Conservation (phyloP, 805 yeast species). For the Candida easanensis region DNA sequence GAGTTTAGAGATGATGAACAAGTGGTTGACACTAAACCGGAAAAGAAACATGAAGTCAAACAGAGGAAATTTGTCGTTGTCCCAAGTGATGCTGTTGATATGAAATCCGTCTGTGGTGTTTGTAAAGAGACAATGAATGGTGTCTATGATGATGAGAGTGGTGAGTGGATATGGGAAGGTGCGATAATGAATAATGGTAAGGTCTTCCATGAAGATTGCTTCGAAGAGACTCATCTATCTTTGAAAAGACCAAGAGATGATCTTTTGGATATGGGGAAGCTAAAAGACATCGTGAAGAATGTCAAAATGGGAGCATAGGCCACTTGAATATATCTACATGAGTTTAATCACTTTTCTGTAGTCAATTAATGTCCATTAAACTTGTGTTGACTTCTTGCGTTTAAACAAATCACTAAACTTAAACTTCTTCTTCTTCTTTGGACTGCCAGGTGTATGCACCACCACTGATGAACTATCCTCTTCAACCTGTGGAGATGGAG, state of each 20-base stretch:
- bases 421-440: constrained; percentile 6
- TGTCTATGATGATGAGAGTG: constrained; percentile 68
- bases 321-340: no score
- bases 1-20: constrained; percentile 68
- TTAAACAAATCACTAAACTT: constrained; percentile 8
- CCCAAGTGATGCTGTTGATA: constrained; percentile 33
- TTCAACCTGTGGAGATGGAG: neutral
- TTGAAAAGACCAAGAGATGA: constrained; percentile 16
- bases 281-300: constrained; percentile 19
- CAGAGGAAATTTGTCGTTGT: constrained; percentile 29
- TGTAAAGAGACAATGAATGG: constrained; percentile 66
- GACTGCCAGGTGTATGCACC: neutral
- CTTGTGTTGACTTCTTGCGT: constrained; percentile 4
- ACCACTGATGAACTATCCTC: neutral
- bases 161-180: constrained; percentile 82
- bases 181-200: constrained; percentile 50
- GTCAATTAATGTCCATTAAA: no score
- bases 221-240: constrained; percentile 46
- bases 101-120: constrained; percentile 59
- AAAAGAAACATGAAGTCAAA: constrained; percentile 12
- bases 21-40: constrained; percentile 13
- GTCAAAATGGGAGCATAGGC: constrained; percentile 15
- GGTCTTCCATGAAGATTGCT: constrained; percentile 67
- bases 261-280: constrained; percentile 12
- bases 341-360: no score